Conservation (phyloP, 495 filamentous ascomycete genomes). For the Penicillium roqueforti region DNA sequence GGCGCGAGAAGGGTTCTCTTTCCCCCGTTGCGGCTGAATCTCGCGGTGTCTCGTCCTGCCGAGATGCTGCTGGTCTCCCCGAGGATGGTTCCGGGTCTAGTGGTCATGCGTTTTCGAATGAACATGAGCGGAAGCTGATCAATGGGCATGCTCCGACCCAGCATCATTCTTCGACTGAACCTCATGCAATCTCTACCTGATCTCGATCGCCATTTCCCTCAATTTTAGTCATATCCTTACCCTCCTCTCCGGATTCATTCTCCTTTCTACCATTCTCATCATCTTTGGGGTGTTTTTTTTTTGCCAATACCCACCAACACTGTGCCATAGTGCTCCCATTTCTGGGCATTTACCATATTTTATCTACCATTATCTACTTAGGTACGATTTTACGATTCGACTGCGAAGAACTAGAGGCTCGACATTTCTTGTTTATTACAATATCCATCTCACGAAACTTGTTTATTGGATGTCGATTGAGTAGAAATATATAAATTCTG, state of each 20-base stretch:
- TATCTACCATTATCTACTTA: not conserved
- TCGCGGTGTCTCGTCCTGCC: slow-evolving; percentile 1
- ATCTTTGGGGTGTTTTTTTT: not conserved
- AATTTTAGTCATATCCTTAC: not conserved
- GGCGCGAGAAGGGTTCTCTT: slow-evolving; percentile 19
- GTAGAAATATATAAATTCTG: not conserved
- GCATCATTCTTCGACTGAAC: slow-evolving; percentile 4
- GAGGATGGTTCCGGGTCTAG: not conserved
- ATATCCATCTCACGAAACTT: not conserved
- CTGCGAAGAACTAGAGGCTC: slow-evolving; percentile 3
- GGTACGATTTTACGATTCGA: slow-evolving; percentile 2
- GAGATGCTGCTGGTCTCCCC: not conserved
- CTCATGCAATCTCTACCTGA: slow-evolving; percentile 1
- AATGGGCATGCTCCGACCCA: not conserved
- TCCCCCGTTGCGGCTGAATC: not conserved
- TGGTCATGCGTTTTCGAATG: slow-evolving; percentile 1
- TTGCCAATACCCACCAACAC: not conserved
- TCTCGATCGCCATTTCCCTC: not conserved
- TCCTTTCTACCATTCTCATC: not conserved
- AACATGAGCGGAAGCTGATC: not conserved
- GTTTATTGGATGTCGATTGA: not conserved
- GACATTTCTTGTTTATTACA: not conserved
- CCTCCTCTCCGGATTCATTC: not conserved
- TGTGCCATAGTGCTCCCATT: not conserved
- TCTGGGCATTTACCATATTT: slow-evolving; percentile 3